These are phyloP conservation scores for Tulasnella sp. DNA, from an alignment of 768 basidiomycete species.

Conservation along the genomic window DNA sequence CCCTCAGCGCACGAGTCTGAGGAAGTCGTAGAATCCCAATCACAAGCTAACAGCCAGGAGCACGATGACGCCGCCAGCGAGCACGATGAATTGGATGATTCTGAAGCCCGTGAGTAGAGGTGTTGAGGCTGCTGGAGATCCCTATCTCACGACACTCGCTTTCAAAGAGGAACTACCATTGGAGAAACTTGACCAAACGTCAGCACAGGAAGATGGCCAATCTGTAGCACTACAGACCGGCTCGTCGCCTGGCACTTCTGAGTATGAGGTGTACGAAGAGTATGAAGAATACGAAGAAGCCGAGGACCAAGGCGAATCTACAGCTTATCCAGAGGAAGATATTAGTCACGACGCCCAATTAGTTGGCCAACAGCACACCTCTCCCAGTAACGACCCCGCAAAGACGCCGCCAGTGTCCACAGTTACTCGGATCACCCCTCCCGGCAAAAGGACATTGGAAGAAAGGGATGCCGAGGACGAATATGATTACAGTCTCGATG, in stretches of 20 bases:
- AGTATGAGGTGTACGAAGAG: background rate
- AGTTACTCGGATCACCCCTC: background rate
- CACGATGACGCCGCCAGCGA: background rate
- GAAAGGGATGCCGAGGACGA: conserved; percentile 16
- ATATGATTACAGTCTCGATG: background rate
- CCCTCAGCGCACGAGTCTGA: background rate
- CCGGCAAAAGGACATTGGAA: conserved; percentile 17
- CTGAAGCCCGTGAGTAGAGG: background rate
- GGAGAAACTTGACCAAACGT: background rate
- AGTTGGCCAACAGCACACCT: background rate
- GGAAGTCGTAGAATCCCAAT: background rate
- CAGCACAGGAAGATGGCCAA: background rate
- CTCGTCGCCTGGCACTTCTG: background rate
- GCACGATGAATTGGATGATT: background rate
- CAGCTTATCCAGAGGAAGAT: background rate
- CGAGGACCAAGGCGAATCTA: background rate
- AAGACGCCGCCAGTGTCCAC: background rate
- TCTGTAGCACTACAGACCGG: background rate
- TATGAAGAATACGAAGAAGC: conserved; percentile 16
- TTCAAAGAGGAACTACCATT: background rate
- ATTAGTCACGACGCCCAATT: background rate
- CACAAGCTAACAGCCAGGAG: background rate
- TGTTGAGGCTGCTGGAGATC: background rate
- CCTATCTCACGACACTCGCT: background rate
- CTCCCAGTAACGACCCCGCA: background rate